Conservation (phyloP, 495 filamentous ascomycete genomes). For the Neurospora cerealis region DNA sequence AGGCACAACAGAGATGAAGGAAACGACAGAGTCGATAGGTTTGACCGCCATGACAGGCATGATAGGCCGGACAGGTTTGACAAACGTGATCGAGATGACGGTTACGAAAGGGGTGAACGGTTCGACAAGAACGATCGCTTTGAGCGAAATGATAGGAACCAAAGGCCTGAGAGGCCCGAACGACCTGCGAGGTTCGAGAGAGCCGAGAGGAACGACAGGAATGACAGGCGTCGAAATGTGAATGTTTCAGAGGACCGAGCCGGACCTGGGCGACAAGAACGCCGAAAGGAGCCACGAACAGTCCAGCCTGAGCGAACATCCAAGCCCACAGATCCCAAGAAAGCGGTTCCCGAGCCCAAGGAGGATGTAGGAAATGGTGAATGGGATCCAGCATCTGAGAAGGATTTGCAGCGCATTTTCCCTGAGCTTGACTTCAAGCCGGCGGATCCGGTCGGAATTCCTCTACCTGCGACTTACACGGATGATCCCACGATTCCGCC, state of each 20-base stretch:
- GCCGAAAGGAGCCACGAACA: neutral
- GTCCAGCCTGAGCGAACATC: neutral
- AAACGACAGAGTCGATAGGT: neutral
- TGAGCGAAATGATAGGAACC: neutral
- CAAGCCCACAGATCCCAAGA: neutral
- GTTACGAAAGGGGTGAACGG: neutral
- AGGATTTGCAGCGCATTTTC: slow-evolving; percentile 33
- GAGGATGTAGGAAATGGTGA: slow-evolving; percentile 13
- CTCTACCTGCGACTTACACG: slow-evolving; percentile 29
- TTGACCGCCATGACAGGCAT: neutral
- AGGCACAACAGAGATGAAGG: neutral
- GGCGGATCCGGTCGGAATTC: slow-evolving; percentile 34
- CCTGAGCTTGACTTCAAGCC: slow-evolving; percentile 20
- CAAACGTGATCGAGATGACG: neutral
- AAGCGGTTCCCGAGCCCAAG: neutral
- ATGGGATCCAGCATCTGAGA: slow-evolving; percentile 25
- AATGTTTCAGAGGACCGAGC: neutral
- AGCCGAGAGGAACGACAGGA: neutral
- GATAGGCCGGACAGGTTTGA: neutral
- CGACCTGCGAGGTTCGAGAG: neutral
- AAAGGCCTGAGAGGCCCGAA: neutral
- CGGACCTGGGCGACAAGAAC: neutral
- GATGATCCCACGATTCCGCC: slow-evolving; percentile 35
- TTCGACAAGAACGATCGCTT: neutral
- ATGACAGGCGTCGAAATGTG: neutral